A percentile compares a stretch with the other conserved stretches of the same genome.
Conservation (phyloP, 202 grass and related monocot species). For the Dendrocalamus latiflorus region DNA sequence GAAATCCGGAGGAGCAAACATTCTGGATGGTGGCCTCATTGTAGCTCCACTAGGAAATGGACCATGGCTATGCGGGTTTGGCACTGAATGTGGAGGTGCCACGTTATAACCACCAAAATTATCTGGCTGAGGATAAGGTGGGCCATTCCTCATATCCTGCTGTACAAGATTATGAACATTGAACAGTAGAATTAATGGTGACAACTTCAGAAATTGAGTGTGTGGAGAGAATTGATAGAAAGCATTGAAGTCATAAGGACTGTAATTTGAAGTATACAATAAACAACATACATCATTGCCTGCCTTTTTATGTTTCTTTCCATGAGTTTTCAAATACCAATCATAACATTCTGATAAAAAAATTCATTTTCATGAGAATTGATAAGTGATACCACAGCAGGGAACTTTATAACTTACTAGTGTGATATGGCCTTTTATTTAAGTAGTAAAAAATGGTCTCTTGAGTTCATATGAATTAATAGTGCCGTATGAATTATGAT, state of each 20-base stretch:
- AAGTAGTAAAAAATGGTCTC: background rate
- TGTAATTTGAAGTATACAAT: conserved; percentile 8
- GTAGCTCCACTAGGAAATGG: no score
- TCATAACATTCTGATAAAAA: background rate
- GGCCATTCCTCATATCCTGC: conserved; percentile 55
- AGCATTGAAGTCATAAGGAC: conserved; percentile 2
- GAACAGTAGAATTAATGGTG: conserved; percentile 19
- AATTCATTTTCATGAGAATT: background rate
- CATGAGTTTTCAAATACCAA: conserved; percentile 5
- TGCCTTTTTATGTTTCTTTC: background rate
- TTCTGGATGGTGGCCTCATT: no score
- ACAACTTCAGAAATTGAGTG: conserved; percentile 5
- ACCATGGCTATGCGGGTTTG: no score
- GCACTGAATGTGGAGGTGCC: no score
- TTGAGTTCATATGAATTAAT: conserved; percentile 7
- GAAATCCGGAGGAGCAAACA: no score
- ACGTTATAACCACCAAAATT: no score
- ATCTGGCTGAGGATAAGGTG: no score
- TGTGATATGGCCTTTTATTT: background rate
- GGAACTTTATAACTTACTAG: background rate
- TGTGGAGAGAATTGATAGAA: background rate
- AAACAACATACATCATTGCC: background rate
- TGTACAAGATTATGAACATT: conserved; percentile 33
- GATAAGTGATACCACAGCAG: background rate
- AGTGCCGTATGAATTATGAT: conserved; percentile 13